Conservation (phyloP, 371 early-diverging fungal species). For the Choanephora cucurbitarum region DNA sequence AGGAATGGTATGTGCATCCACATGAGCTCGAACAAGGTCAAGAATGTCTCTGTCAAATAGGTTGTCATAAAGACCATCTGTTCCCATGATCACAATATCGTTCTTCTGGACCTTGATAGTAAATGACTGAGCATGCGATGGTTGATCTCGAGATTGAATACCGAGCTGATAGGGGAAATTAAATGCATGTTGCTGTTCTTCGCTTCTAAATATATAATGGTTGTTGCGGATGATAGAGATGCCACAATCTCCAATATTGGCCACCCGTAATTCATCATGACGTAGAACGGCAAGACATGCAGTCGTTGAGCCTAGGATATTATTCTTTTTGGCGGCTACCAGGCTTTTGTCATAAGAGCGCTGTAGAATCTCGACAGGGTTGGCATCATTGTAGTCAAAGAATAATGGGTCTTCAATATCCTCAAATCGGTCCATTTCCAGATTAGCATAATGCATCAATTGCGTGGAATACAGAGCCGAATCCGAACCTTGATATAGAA, state of each 20-base stretch:
- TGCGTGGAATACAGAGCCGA: conserved; percentile 88
- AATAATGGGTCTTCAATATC: conserved; percentile 48
- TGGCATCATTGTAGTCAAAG: conserved; percentile 69
- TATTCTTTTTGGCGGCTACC: conserved; percentile 65
- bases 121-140: conserved; percentile 72
- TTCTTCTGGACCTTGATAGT: conserved; percentile 77
- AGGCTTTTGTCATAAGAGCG: conserved; percentile 75
- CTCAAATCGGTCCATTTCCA: conserved; percentile 79
- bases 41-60: conserved; percentile 81
- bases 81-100: conserved; percentile 77
- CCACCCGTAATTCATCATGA: conserved; percentile 88
- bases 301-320: conserved; percentile 86
- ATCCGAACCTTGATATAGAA: conserved; percentile 65
- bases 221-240: conserved; percentile 84
- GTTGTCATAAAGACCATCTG: conserved; percentile 85
- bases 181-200: conserved; percentile 87
- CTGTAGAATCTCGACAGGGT: conserved; percentile 80
- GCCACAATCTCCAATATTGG: conserved; percentile 95
- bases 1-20: conserved; percentile 57
- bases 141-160: conserved; percentile 64
- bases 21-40: conserved; percentile 66
- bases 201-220: conserved; percentile 87
- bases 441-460: conserved; percentile 89
- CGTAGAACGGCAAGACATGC: conserved; percentile 86
- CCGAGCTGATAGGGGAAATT: conserved; percentile 85